A percentile compares a stretch with the other conserved stretches of the same genome.
Conservation (phyloP, 768 basidiomycete species). For the Terana coerulea region DNA sequence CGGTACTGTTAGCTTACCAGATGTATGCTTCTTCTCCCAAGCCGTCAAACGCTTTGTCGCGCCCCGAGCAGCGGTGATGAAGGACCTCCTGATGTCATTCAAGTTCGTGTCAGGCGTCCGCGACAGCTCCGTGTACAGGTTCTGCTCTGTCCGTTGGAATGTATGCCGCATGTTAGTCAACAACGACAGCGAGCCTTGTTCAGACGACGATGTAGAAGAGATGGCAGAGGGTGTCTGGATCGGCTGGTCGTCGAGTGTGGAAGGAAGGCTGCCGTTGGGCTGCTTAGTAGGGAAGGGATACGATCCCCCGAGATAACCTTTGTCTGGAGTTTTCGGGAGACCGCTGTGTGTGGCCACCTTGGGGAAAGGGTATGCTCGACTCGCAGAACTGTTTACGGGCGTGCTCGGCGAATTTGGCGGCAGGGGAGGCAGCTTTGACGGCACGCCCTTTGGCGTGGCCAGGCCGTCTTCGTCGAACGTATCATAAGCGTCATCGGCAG, state of each 20-base stretch:
- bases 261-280: too few species aligned
- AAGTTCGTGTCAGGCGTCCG: slow-evolving; percentile 41
- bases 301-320: too few species aligned
- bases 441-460: slow-evolving; percentile 20
- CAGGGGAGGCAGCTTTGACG: slow-evolving; percentile 17
- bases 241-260: background rate
- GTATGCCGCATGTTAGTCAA: slow-evolving; percentile 49
- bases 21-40: slow-evolving; percentile 66
- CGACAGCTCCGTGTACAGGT: slow-evolving; percentile 51
- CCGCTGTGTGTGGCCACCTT: background rate
- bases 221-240: background rate
- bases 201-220: slow-evolving; percentile 14
- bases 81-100: slow-evolving; percentile 62
- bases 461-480: slow-evolving; percentile 16
- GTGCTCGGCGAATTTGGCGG: slow-evolving; percentile 16
- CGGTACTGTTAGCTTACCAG: slow-evolving; percentile 22
- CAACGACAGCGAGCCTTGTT: slow-evolving; percentile 33
- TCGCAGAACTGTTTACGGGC: background rate
- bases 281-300: too few species aligned
- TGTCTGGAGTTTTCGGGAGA: background rate
- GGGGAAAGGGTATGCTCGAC: background rate
- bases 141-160: slow-evolving; percentile 58
- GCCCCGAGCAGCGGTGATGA: slow-evolving; percentile 48
- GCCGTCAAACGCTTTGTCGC: slow-evolving; percentile 51
- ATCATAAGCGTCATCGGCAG: slow-evolving; percentile 47